Evolutionary conservation across 2,329 filamentous ascomycete species (phyloP).

Genomic region (Dothideomycetes sp.): DNA sequence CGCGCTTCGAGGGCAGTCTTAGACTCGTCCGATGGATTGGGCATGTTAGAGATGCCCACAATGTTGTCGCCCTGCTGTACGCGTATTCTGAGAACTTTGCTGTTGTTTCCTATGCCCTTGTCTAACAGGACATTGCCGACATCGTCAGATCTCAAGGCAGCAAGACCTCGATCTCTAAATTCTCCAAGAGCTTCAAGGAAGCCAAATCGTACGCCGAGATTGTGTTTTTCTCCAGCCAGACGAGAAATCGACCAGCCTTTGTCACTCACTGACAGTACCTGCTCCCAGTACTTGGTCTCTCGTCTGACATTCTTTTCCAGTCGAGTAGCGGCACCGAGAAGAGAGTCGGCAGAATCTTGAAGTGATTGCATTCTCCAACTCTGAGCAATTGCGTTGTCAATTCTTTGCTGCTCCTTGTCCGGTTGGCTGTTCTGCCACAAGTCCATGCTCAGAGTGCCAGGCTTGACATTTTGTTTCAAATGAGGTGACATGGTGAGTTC

Average conservation of each 20-base stretch:
- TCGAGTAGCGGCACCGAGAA: conserved; percentile 61
- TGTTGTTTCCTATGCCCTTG: conserved; percentile 46
- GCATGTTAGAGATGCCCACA: conserved; percentile 45
- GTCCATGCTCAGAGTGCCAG: conserved; percentile 64
- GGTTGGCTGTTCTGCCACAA: conserved; percentile 50
- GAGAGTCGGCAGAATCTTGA: conserved; percentile 61
- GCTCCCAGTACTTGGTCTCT: conserved; percentile 83
- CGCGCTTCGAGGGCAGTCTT: conserved; percentile 55
- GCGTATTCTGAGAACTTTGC: conserved; percentile 58
- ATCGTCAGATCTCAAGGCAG: conserved; percentile 63
- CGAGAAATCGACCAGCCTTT: conserved; percentile 80
- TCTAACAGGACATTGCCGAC: conserved; percentile 72
- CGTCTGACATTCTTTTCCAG: conserved; percentile 67
- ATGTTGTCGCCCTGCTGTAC: conserved; percentile 50
- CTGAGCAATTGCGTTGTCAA: conserved; percentile 40
- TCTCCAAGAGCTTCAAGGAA: conserved; percentile 62
- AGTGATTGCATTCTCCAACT: conserved; percentile 76
- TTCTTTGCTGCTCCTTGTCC: conserved; percentile 35
- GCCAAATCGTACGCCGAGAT: conserved; percentile 78
- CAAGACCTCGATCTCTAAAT: conserved; percentile 65
- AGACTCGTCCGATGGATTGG: conserved; percentile 30
- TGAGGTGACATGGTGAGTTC: conserved; percentile 59
- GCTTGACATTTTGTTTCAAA: conserved; percentile 61
- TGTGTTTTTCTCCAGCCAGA: conserved; percentile 62
- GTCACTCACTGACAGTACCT: conserved; percentile 70